Percentiles rank a stretch among this genome's conserved stretches.
These are phyloP conservation scores for Fusarium longipes DNA, from an alignment of 2,329 filamentous ascomycete species.

Conservation along the genomic window DNA sequence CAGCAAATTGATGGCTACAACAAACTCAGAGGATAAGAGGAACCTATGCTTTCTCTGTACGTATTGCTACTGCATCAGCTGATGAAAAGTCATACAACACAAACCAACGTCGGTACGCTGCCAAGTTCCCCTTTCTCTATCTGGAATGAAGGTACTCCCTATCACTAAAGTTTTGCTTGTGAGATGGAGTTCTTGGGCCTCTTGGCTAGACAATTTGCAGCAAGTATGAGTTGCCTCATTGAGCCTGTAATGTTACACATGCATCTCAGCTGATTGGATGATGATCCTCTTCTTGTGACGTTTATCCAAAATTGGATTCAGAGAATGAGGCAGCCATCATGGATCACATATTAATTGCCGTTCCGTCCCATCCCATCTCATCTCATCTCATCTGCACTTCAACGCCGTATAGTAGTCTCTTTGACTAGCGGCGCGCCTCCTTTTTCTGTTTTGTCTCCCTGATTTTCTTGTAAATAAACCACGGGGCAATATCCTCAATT, in stretches of 20 bases:
- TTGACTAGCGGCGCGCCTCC: slow-evolving; percentile 41
- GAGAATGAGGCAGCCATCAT: slow-evolving; percentile 14
- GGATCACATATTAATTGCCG: slow-evolving; percentile 33
- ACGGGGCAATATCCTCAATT: slow-evolving; percentile 12
- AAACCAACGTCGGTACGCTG: not conserved
- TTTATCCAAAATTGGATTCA: slow-evolving; percentile 18
- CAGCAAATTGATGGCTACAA: not conserved
- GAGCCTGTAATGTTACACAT: slow-evolving; percentile 25
- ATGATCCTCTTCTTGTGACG: not conserved
- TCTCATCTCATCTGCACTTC: slow-evolving; percentile 7
- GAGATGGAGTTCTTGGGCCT: not conserved
- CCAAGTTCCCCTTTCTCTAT: slow-evolving; percentile 3
- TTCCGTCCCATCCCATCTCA: not conserved
- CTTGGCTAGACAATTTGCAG: slow-evolving; percentile 17
- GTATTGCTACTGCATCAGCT: not conserved
- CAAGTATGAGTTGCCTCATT: slow-evolving; percentile 17
- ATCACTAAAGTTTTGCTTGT: slow-evolving; percentile 9
- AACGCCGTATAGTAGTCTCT: slow-evolving; percentile 12
- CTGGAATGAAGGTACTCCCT: slow-evolving; percentile 20
- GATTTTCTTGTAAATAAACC: slow-evolving; percentile 23
- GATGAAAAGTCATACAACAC: not conserved
- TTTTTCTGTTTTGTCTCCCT: slow-evolving; percentile 39
- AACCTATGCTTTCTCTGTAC: not conserved
- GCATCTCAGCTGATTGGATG: slow-evolving; percentile 1
- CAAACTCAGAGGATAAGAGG: not conserved